Percentiles rank a stretch among this genome's conserved stretches.
phyloP scores from a whole-genome alignment of 768 basidiomycete genomes.

The Panus rudis region DNA sequence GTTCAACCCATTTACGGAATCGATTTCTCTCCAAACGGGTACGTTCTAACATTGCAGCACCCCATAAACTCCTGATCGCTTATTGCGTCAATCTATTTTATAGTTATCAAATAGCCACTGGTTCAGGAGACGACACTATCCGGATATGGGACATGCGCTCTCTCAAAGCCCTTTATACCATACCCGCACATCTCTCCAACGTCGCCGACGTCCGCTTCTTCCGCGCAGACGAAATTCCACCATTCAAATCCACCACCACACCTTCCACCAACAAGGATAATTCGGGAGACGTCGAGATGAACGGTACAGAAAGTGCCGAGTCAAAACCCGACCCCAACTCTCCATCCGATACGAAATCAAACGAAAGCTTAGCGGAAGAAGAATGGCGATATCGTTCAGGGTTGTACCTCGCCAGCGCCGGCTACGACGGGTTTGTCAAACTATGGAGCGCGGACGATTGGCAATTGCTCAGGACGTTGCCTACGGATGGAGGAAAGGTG shows the following conservation, averaged over 20 bases:
- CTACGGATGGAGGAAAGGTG: constrained; percentile 95
- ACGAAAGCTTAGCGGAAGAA: constrained; percentile 36
- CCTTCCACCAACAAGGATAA: neutral
- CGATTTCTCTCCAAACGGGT: constrained; percentile 96
- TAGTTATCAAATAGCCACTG: constrained; percentile 96
- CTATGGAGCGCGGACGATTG: constrained; percentile 98
- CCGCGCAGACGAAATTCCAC: constrained; percentile 53
- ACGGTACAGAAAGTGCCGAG: constrained; percentile 36
- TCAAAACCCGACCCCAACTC: constrained; percentile 25
- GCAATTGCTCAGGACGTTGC: constrained; percentile 82
- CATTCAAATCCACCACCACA: constrained; percentile 12
- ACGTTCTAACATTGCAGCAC: constrained; percentile 24
- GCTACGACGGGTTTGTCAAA: constrained; percentile 94
- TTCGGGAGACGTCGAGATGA: constrained; percentile 43
- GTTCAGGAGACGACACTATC: constrained; percentile 94
- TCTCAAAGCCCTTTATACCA: constrained; percentile 88
- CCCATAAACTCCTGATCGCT: neutral
- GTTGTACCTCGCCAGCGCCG: constrained; percentile 86
- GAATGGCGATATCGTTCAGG: constrained; percentile 83
- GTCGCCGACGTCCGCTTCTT: constrained; percentile 96
- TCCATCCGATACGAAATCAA: constrained; percentile 11
- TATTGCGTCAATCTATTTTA: constrained; percentile 3
- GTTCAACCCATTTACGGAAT: constrained; percentile 88
- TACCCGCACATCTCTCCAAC: constrained; percentile 92
- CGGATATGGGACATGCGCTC: constrained; percentile 98